Base-by-base conservation (phyloP, 179 eudicot species). In the Patellifolia procumbens region DNA sequence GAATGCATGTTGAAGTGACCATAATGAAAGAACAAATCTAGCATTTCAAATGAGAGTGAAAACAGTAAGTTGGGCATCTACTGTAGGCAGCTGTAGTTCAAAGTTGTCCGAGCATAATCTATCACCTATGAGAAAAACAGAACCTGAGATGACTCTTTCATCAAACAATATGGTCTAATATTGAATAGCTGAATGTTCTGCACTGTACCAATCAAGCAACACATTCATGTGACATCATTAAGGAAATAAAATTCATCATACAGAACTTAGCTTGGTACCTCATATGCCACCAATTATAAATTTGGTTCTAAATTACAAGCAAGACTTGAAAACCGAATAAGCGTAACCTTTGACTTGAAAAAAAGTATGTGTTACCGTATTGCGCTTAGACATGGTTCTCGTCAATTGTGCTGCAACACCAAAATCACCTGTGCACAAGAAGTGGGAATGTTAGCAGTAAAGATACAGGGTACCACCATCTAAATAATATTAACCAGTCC, bases 391-490 rank as follows among this genome's bases (percentile, higher is more conserved):
- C 99, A 95, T 95, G 60, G 99, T 95, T 87, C 97, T 88, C 35
- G 97, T 95, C 75, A 95, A 84, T 79, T 95, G 99, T 56, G 97
- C 99, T 55, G 99, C 99, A 85, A 95, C 97, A 32, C 99, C 99
- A 85, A 95, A 95, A 86, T 95, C 99, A 87, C 99, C 99, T 95
- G n/a, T n/a, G 91, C 70, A 74, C 68, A 74, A 76, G 42, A 60
- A 67, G 63, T 42, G 59, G 60, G n/a, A 32, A 77, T 1, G 31
- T 56, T 73, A 46, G 67, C 63, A 80, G 74, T 56, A 78, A 70
- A 32, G 74, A 32, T 60, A 66, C 46, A 59, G 39, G 68, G 45
- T 56, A 51, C 64, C 63, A 22, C 39, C 45, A 45, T 17, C n/a
- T 28, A 22, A 24, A 77, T 31, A 43, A 69, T 17, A 60, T n/a